These are phyloP conservation scores for Candida andamanensis DNA, from an alignment of 805 yeast genomes.

Conservation along the genomic window DNA sequence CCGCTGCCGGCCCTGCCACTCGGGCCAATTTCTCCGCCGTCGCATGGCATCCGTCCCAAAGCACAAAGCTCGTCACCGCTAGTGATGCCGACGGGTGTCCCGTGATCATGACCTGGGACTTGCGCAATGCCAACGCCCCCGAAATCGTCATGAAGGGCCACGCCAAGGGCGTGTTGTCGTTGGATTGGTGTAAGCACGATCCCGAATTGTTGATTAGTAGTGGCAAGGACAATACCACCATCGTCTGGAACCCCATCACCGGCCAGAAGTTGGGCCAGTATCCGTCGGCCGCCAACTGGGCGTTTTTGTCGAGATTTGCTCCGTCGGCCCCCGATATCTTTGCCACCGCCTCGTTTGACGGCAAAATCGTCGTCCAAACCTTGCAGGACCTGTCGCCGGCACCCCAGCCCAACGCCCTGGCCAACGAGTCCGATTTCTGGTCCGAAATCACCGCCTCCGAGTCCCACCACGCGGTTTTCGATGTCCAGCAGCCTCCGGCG, in stretches of 20 bases:
- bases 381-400: slow-evolving; percentile 80
- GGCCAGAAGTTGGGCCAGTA: slow-evolving; percentile 77
- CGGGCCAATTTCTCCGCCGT: slow-evolving; percentile 74
- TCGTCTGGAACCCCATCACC: slow-evolving; percentile 83
- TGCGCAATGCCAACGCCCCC: slow-evolving; percentile 91
- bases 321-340: slow-evolving; percentile 84
- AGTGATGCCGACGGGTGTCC: slow-evolving; percentile 79
- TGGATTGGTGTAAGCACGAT: slow-evolving; percentile 92
- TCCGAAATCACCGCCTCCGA: slow-evolving; percentile 63
- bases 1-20: slow-evolving; percentile 42
- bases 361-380: slow-evolving; percentile 74
- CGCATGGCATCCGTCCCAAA: slow-evolving; percentile 90
- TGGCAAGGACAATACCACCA: slow-evolving; percentile 85
- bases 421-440: slow-evolving; percentile 77
- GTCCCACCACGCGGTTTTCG: slow-evolving; percentile 67
- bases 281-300: slow-evolving; percentile 92
- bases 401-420: slow-evolving; percentile 36
- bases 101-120: slow-evolving; percentile 84
- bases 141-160: slow-evolving; percentile 74
- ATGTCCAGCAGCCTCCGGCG: slow-evolving; percentile 74
- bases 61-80: slow-evolving; percentile 85
- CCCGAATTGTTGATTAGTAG: slow-evolving; percentile 74
- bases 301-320: slow-evolving; percentile 82
- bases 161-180: slow-evolving; percentile 77
- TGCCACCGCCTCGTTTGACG: slow-evolving; percentile 85